Base-by-base conservation (phyloP, 2,329 filamentous ascomycete species). In the Xylariaceae sp. region DNA sequence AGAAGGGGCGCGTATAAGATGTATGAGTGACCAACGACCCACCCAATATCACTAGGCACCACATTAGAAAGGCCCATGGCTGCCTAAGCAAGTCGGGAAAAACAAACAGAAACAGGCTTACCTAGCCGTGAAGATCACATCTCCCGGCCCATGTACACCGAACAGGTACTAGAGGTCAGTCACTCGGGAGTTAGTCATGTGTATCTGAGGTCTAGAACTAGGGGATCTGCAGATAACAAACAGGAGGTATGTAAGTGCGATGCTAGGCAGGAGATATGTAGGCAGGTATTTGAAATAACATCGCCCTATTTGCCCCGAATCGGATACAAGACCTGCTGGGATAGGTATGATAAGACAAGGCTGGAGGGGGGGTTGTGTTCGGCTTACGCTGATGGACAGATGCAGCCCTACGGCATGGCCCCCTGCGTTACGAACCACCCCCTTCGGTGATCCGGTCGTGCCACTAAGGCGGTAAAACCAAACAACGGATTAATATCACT, bases 1-100 rank as follows among this genome's bases (percentile, higher is more conserved):
- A 97, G 82, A 4, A 97, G 82, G 10, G 92, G 92, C 3, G 85
- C 92, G 70, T 97, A 97, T 10, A 96, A 78, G 63, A 96, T 96
- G 71, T 94, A 97, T 4, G 86, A 88, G 71, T 92, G 86, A 2
- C 90, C 90, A 0, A 94, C 90, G 0, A 92, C 90, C 93, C 92
- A 97, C 37, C 92, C 93, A 58, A 97, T 93, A 70, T 97, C 92
- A 11, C 74, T 77, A 30, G 23, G 47, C 45, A 13, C 39, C 39
- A 51, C 47, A 57, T 68, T 48, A 68, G 60, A 51, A 58, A 37
- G 17, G 10, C 17, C 1, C 7, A 18, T 15, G 23, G 23, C 23
- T 30, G 23, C 23, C 23, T 30, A 30, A 30, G 23, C 5, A 30
- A 30, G 23, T 30, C 23, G 23, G 23, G 23, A 5, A 30, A 30